phyloP scores from a whole-genome alignment of 495 filamentous ascomycete genomes.

The Penicillium taxi region DNA sequence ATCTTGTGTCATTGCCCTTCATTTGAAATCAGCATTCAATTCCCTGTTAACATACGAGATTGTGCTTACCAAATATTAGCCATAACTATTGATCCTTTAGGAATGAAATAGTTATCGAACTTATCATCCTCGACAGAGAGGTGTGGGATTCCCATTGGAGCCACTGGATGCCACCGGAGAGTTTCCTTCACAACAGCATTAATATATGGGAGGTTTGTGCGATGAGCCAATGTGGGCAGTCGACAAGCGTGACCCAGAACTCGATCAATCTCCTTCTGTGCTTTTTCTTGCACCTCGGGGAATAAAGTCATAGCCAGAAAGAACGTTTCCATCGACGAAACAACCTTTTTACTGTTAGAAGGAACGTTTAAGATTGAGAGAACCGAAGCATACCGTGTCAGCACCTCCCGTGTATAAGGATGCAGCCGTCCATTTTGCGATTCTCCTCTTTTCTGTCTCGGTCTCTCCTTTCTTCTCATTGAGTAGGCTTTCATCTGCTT shows the following conservation, averaged over 20 bases:
- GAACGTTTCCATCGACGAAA: slow-evolving; percentile 18
- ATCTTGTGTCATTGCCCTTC: slow-evolving; percentile 24
- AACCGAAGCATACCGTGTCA: slow-evolving; percentile 33
- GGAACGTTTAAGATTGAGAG: background rate
- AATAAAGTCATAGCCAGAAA: slow-evolving; percentile 34
- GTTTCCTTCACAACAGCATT: slow-evolving; percentile 38
- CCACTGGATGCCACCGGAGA: slow-evolving; percentile 39
- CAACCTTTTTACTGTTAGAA: slow-evolving; percentile 9
- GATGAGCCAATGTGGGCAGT: slow-evolving; percentile 29
- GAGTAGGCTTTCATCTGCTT: slow-evolving; percentile 6
- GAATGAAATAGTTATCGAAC: slow-evolving; percentile 33
- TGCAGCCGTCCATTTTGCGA: slow-evolving; percentile 39
- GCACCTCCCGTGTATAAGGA: slow-evolving; percentile 50
- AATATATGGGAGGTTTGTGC: slow-evolving; percentile 34
- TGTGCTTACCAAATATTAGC: slow-evolving; percentile 33
- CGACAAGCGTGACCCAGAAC: slow-evolving; percentile 23
- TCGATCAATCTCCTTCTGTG: slow-evolving; percentile 47
- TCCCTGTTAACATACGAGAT: too few relatives aligned
- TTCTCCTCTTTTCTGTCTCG: too few relatives aligned
- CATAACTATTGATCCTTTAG: slow-evolving; percentile 35
- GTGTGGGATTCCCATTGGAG: slow-evolving; percentile 47
- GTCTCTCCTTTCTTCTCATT: slow-evolving; percentile 20
- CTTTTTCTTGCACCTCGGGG: slow-evolving; percentile 39
- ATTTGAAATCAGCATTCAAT: background rate
- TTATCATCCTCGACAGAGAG: slow-evolving; percentile 43